Conservation (phyloP, 768 basidiomycete genomes). For the Melanogaster broomeanus region DNA sequence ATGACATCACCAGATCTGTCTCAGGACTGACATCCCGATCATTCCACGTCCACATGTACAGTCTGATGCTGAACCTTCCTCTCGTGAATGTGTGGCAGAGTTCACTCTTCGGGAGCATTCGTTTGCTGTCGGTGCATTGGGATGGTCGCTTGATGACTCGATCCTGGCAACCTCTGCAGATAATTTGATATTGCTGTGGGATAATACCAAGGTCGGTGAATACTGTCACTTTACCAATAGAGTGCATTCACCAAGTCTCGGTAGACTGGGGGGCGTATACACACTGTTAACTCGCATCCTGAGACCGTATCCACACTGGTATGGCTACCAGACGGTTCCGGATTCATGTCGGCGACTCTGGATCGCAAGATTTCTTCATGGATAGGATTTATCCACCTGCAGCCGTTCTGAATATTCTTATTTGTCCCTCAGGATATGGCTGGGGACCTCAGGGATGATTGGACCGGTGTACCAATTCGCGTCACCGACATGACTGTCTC, state of each 20-base stretch:
- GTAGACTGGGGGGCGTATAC: constrained; percentile 74
- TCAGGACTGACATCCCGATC: constrained; percentile 4
- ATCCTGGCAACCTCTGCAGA: constrained; percentile 85
- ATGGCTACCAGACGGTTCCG: constrained; percentile 87
- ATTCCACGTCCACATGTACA: constrained; percentile 27
- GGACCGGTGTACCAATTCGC: constrained; percentile 72
- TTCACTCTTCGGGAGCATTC: constrained; percentile 73
- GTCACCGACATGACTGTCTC: constrained; percentile 86
- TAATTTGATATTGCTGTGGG: constrained; percentile 84
- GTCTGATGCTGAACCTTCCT: constrained; percentile 48
- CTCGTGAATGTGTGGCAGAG: constrained; percentile 60
- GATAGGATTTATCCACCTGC: constrained; percentile 48
- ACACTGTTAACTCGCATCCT: constrained; percentile 68
- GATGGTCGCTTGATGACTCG: constrained; percentile 91
- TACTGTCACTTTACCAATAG: constrained; percentile 2
- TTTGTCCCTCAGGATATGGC: constrained; percentile 58
- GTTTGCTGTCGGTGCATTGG: constrained; percentile 76
- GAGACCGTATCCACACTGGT: constrained; percentile 85
- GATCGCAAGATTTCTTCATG: constrained; percentile 84
- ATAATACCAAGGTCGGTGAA: constrained; percentile 71
- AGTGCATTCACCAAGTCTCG: constrained; percentile 12
- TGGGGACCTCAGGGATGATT: constrained; percentile 71
- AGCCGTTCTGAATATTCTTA: constrained; percentile 7
- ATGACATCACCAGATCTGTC: constrained; percentile 29
- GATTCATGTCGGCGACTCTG: constrained; percentile 87